phyloP scores from a whole-genome alignment of 2,329 filamentous ascomycete species.

The Periconia macrospinosa region DNA sequence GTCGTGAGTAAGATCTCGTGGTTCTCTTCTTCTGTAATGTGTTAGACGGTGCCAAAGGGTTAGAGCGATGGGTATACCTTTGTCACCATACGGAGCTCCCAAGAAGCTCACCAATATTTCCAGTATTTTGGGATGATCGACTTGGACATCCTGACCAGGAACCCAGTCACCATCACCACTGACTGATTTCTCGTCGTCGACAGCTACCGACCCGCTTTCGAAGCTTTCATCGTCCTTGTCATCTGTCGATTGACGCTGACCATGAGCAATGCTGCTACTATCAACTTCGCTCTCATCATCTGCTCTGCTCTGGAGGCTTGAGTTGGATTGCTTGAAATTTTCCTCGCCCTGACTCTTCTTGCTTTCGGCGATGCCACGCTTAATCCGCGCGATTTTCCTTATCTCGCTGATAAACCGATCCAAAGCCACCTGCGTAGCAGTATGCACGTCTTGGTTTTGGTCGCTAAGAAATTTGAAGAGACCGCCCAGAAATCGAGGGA shows the following conservation, averaged over 20 bases:
- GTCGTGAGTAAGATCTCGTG: constrained; percentile 84
- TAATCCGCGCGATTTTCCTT: constrained; percentile 88
- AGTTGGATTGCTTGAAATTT: constrained; percentile 70
- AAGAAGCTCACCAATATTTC: constrained; percentile 90
- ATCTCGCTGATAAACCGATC: constrained; percentile 93
- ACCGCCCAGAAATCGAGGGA: constrained; percentile 89
- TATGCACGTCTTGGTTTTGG: constrained; percentile 89
- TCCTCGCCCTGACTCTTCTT: constrained; percentile 68
- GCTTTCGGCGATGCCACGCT: constrained; percentile 88
- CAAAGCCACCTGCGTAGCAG: constrained; percentile 83
- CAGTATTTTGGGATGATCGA: constrained; percentile 88
- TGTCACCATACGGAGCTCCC: constrained; percentile 72
- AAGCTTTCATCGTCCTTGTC: constrained; percentile 51
- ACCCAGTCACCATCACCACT: constrained; percentile 90
- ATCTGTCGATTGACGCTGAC: constrained; percentile 52
- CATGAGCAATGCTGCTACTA: constrained; percentile 49
- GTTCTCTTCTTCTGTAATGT: constrained; percentile 64
- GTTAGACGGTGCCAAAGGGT: constrained; percentile 16
- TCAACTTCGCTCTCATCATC: constrained; percentile 57
- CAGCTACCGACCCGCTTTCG: constrained; percentile 34
- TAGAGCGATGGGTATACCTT: constrained; percentile 27
- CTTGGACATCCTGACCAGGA: constrained; percentile 92
- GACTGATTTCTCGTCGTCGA: constrained; percentile 41
- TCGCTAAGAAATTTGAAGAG: constrained; percentile 91
- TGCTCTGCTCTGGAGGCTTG: constrained; percentile 44